These are phyloP conservation scores for Hymenoscyphus infarciens DNA, from an alignment of 2,329 filamentous ascomycete genomes.

Conservation along the genomic window DNA sequence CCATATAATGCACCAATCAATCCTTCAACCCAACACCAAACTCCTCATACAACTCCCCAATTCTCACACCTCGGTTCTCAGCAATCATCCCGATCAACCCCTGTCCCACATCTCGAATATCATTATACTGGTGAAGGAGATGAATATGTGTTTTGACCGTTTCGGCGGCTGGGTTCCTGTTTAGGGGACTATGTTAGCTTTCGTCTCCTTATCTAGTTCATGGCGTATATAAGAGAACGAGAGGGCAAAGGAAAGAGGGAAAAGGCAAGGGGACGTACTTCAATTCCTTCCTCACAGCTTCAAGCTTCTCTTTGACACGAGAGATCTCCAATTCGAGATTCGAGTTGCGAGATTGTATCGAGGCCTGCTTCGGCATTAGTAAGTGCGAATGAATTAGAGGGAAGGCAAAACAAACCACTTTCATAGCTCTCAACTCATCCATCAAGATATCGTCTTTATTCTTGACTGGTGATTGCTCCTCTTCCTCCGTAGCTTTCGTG, in stretches of 20 bases:
- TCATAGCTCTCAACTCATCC: slow-evolving; percentile 32
- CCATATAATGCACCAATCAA: slow-evolving; percentile 15
- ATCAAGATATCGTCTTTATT: slow-evolving; percentile 25
- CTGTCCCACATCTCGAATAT: slow-evolving; percentile 65
- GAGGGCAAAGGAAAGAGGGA: background rate
- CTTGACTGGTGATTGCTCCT: background rate
- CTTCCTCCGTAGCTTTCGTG: background rate
- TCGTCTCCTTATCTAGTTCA: background rate
- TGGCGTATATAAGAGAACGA: no score
- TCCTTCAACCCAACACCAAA: slow-evolving; percentile 35
- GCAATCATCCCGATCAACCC: slow-evolving; percentile 65
- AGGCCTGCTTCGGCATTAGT: slow-evolving; percentile 22
- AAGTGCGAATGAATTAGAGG: background rate
- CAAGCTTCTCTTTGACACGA: slow-evolving; percentile 35
- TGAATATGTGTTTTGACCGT: slow-evolving; percentile 62
- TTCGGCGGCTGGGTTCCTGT: slow-evolving; percentile 35
- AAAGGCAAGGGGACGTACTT: slow-evolving; percentile 25
- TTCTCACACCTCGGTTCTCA: slow-evolving; percentile 53
- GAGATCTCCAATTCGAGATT: slow-evolving; percentile 39
- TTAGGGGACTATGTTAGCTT: slow-evolving; percentile 10
- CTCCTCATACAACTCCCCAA: slow-evolving; percentile 36
- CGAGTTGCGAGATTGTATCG: slow-evolving; percentile 43
- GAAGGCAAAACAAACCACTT: slow-evolving; percentile 27
- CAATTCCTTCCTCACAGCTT: slow-evolving; percentile 36
- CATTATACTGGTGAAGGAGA: slow-evolving; percentile 66